Evolutionary conservation across 2,329 filamentous ascomycete genomes (phyloP).

Genomic region (Myriangium duriaei): DNA sequence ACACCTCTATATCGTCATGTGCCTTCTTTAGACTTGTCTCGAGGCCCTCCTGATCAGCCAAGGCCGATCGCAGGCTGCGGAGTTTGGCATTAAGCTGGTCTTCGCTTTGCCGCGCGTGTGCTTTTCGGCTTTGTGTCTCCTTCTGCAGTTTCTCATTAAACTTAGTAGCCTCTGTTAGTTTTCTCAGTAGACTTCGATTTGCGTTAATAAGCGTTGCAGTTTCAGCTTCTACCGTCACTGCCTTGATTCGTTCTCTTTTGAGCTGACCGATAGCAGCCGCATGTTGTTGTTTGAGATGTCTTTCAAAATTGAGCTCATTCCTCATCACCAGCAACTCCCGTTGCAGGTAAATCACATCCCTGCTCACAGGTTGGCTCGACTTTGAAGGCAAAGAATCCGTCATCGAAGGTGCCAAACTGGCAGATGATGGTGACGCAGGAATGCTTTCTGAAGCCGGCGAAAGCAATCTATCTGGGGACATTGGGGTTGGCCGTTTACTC

Average conservation of each 20-base stretch:
- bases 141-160: slow-evolving; percentile 57
- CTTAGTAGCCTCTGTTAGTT: slow-evolving; percentile 60
- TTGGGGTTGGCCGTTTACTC: slow-evolving; percentile 11
- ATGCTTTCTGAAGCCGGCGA: background rate
- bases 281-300: slow-evolving; percentile 74
- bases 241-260: slow-evolving; percentile 59
- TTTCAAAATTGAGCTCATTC: slow-evolving; percentile 73
- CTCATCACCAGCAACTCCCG: slow-evolving; percentile 63
- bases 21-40: slow-evolving; percentile 46
- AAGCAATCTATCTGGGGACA: slow-evolving; percentile 2
- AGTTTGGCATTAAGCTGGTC: slow-evolving; percentile 56
- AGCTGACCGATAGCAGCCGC: slow-evolving; percentile 69
- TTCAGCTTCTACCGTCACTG: slow-evolving; percentile 68
- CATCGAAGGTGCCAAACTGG: slow-evolving; percentile 5
- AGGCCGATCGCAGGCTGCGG: slow-evolving; percentile 53
- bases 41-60: slow-evolving; percentile 44
- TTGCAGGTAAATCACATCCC: slow-evolving; percentile 46
- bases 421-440: slow-evolving; percentile 4
- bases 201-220: slow-evolving; percentile 69
- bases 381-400: slow-evolving; percentile 3
- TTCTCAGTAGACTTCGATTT: slow-evolving; percentile 60
- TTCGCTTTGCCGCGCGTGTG: slow-evolving; percentile 67
- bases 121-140: slow-evolving; percentile 59
- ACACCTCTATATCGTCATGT: slow-evolving; percentile 48
- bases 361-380: slow-evolving; percentile 5